These are phyloP conservation scores for Aspergillus quadricinctus DNA, from an alignment of 2,329 filamentous ascomycete genomes.

Conservation along the genomic window DNA sequence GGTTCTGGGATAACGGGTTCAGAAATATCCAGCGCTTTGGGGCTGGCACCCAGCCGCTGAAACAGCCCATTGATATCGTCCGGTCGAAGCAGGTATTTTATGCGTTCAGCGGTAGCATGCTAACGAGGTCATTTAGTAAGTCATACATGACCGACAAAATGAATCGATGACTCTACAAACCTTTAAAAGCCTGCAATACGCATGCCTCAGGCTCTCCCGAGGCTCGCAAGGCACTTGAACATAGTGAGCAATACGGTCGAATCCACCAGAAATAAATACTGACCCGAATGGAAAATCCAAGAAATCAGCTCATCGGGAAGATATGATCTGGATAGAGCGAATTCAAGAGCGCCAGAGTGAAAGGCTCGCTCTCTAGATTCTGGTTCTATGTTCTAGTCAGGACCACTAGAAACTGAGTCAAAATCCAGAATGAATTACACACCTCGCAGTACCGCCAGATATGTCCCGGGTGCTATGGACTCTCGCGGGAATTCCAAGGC, in stretches of 20 bases:
- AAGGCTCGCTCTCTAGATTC: conserved; percentile 56
- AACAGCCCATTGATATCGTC: conserved; percentile 52
- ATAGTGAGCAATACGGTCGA: conserved; percentile 2
- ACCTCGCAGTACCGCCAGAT: conserved; percentile 32
- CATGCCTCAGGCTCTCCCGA: conserved; percentile 52
- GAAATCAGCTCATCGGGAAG: conserved; percentile 62
- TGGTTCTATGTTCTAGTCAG: conserved; percentile 36
- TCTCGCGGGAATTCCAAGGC: conserved; percentile 32
- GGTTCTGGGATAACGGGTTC: conserved; percentile 24
- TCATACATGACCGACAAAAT: neutral
- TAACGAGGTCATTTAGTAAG: conserved; percentile 17
- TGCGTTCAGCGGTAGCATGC: conserved; percentile 25
- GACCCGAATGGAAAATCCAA: conserved; percentile 53
- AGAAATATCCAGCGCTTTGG: conserved; percentile 40
- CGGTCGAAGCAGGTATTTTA: conserved; percentile 34
- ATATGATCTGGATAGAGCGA: conserved; percentile 44
- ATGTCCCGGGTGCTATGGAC: conserved; percentile 27
- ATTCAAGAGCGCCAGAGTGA: conserved; percentile 58
- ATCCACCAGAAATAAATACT: conserved; percentile 4
- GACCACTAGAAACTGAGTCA: neutral
- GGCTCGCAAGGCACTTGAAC: conserved; percentile 49
- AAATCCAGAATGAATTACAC: conserved; percentile 4
- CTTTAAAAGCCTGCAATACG: conserved; percentile 56
- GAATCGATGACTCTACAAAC: conserved; percentile 31
- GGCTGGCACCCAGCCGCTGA: conserved; percentile 51